Evolutionary conservation across 2,329 filamentous ascomycete species (phyloP), one percentile per base, ranked within the genome.

Genomic region (Aspergillus pseudoterreus): DNA sequence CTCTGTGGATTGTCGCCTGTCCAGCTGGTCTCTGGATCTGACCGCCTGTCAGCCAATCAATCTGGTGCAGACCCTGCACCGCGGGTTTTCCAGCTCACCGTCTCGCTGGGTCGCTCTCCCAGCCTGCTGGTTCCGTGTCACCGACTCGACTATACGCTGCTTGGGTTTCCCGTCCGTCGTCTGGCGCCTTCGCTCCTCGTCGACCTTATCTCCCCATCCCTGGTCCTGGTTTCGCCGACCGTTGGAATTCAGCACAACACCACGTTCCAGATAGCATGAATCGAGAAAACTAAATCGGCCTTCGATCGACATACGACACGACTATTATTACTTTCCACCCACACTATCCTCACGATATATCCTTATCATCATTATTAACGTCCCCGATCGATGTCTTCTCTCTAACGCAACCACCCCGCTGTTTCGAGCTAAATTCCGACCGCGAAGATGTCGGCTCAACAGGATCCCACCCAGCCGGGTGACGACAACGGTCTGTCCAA

Each of bases 401-500:
- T 30, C 3, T 30, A 30, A 30, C 27, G 27, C 27, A 8, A 42
- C 6, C 39, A 4, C 11, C 39, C 15, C 17, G 10, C 11, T 5
- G 10, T 8, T 22, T 15, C 35, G 19, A 42, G 19, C 19, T 10
- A 12, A 42, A 3, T 12, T 15, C 39, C 39, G 11, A 19, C 39
- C 19, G 6, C 14, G 2, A 55, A 47, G 14, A 69, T 69, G 66
- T 60, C 66, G 48, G 53, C 54, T 14, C 53, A 59, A 49, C 49
- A 48, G 43, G 46, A 39, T 14, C 43, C 56, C 43, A 57, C 49
- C 54, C 56, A 41, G 32, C 54, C 55, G 19, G 55, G 45, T 10
- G 60, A 63, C 43, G 60, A 57, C 21, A 66, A 61, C 21, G 69
- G 71, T 44, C 54, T 73, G 41, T 66, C 64, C 27, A 73, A 68